Evolutionary conservation across 2,329 filamentous ascomycete genomes (phyloP).

Genomic region (Aureobasidium lini): DNA sequence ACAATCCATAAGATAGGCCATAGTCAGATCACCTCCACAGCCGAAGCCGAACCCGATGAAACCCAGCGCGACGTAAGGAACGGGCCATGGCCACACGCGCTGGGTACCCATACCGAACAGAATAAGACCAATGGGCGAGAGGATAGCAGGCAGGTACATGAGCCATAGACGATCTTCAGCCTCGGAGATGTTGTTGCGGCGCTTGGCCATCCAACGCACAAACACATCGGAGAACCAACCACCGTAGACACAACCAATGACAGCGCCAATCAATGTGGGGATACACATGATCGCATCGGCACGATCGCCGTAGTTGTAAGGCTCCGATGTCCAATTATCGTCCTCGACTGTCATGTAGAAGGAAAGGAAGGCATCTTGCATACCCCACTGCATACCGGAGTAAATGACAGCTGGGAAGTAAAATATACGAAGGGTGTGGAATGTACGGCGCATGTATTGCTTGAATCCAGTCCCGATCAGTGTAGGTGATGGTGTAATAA

Average conservation of each 20-base stretch:
- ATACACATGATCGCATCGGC: constrained; percentile 52
- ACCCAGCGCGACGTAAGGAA: constrained; percentile 48
- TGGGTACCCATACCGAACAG: constrained; percentile 47
- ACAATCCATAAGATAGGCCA: constrained; percentile 48
- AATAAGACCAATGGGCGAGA: constrained; percentile 46
- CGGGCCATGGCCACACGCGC: constrained; percentile 46
- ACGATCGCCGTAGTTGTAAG: constrained; percentile 49
- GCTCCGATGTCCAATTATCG: constrained; percentile 46
- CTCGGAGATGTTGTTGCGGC: constrained; percentile 48
- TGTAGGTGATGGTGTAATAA: constrained; percentile 51
- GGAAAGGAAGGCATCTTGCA: constrained; percentile 53
- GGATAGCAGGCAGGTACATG: constrained; percentile 42
- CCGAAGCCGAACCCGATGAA: constrained; percentile 55
- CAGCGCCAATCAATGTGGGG: constrained; percentile 47
- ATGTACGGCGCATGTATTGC: constrained; percentile 47
- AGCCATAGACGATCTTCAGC: constrained; percentile 49
- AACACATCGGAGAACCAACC: constrained; percentile 52
- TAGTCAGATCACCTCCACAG: constrained; percentile 47
- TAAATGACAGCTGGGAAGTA: constrained; percentile 51
- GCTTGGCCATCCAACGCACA: constrained; percentile 47
- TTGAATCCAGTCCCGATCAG: constrained; percentile 46
- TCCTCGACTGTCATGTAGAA: constrained; percentile 54
- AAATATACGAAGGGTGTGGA: constrained; percentile 51
- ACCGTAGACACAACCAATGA: constrained; percentile 51
- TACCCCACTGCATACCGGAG: constrained; percentile 52